Evolutionary conservation across 139 green algal species (phyloP), one percentile per base, ranked within the genome.

Genomic region (Closterium sp.): DNA sequence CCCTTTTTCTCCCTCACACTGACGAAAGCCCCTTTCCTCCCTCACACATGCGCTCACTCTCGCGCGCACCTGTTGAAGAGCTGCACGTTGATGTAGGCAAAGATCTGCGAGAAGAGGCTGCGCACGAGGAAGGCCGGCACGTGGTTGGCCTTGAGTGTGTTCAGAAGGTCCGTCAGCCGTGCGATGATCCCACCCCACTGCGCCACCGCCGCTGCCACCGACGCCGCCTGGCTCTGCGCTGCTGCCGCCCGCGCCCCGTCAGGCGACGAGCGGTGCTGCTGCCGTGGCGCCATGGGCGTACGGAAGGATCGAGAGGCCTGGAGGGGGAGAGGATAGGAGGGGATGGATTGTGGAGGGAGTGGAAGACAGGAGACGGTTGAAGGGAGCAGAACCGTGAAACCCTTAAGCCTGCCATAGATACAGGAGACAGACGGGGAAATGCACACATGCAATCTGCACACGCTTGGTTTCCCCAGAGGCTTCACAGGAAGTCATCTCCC

Each of bases 51-150:
- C n/a, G n/a, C n/a, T n/a, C n/a, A n/a, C n/a, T n/a, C n/a, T n/a
- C n/a, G n/a, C 4, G 36, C 87, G n/a, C 33, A 95, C 96, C 98
- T 96, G 96, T 99, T 99, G 96, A 99, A 99, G 28, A 99, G 97
- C 87, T 94, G 91, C 92, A 99, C 98, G 93, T 99, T 99, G 95
- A 99, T 96, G 94, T 99, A 99, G 83, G 93, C 95, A 88, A 99
- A 97, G 8, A 98, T 94, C 88, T 94, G 94, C 2, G 38, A 91
- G 93, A 96, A 95, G 16, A 96, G 91, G 64, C 92, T 93, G 92
- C 96, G 95, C 89, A 98, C 95, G 66, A 99, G 95, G 85, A 98
- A 97, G 91, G 96, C 93, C 12, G 98, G 98, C 89, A 99, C 97
- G 84, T 97, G 34, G 95, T 97, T 97, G 33, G 94, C 94, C 91